A percentile compares a stretch with the other conserved stretches of the same genome.
These are phyloP conservation scores for Ensete glaucum DNA, from an alignment of 176 grass and related monocot species.

Conservation along the genomic window DNA sequence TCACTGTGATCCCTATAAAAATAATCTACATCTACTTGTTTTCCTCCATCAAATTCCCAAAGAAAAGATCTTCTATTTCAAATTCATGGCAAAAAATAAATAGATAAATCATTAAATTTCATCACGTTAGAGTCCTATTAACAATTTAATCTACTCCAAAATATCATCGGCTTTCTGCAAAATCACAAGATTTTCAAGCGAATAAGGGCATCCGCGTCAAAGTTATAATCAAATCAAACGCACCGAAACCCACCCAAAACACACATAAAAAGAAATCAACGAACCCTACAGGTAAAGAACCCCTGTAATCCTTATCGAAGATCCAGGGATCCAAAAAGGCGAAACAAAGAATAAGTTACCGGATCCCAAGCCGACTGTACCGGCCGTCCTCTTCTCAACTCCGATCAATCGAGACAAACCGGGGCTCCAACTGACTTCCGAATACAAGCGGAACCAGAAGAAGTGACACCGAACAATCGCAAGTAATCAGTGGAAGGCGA, in stretches of 20 bases:
- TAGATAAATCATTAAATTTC: not conserved
- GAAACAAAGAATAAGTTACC: not conserved
- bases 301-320: not conserved
- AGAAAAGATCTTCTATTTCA: not conserved
- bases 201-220: not conserved
- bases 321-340: not conserved
- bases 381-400: not conserved
- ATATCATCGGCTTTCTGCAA: not conserved
- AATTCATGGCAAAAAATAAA: not conserved
- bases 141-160: not conserved
- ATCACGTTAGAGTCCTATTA: not conserved
- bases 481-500: no score
- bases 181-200: not conserved
- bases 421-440: not conserved
- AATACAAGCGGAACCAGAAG: no score
- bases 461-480: no score
- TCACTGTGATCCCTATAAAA: not conserved
- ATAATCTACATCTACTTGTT: not conserved
- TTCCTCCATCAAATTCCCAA: not conserved
- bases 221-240: not conserved
- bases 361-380: not conserved
- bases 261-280: not conserved
- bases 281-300: not conserved
- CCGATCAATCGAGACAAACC: not conserved
- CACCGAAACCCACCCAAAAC: not conserved